Evolutionary conservation across 2,329 filamentous ascomycete species (phyloP), one percentile per base, ranked within the genome.

Genomic region (Fusarium avenaceum): DNA sequence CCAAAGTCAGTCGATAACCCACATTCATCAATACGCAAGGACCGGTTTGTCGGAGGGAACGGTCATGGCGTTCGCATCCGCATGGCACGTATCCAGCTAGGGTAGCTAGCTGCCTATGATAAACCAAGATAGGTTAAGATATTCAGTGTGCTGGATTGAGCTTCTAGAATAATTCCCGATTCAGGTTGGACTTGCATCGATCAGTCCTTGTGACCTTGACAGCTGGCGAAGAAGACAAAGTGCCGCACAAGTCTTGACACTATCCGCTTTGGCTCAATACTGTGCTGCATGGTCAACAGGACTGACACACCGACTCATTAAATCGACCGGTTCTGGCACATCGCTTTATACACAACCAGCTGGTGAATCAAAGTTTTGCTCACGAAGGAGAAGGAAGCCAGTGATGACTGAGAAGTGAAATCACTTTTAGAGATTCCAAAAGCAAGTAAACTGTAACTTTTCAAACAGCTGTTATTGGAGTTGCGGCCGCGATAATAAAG

Each of bases 1-100:
- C 30, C 30, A 58, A 43, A 52, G 62, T 69, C 65, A 67, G 65
- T 53, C 66, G 52, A 67, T 67, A 69, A 69, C 61, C 66, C 66
- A 69, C 57, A 61, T 53, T 28, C 40, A 51, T 52, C 48, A 22
- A 49, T 19, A 60, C 40, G 19, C 47, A 40, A 42, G 65, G 38
- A 40, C 47, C 30, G 7, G 44, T 42, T 24, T 40, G 35, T 17
- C 20, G 44, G 35, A 45, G 45, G 45, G 51, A 65, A 50, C 55
- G 43, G 55, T 47, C 65, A 62, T 42, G 26, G 60, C 43, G 50
- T 61, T 44, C 47, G 50, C 40, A 43, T 61, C 46, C 32, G 28
- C 45, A 26, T 26, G 22, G 30, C 30, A 43, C 38, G 33, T 35
- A 40, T 22, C 24, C 19, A 56, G 33, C 26, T n/a, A 58, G 40